Conservation (phyloP, 441 rosid species). For the Melastoma candidum region DNA sequence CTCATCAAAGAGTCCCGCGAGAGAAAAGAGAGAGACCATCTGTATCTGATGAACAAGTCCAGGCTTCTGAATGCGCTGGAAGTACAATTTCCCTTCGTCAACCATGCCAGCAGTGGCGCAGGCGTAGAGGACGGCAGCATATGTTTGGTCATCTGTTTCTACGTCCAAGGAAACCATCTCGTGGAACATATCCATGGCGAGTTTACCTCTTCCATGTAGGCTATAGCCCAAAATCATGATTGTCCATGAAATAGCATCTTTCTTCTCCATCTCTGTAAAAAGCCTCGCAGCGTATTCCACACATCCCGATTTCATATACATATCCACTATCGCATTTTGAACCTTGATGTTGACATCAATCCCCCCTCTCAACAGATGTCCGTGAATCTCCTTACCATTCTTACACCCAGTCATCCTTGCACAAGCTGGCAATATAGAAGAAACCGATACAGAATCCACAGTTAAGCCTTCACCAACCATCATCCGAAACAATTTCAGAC, state of each 20-base stretch:
- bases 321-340: conserved; percentile 39
- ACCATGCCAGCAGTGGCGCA: conserved; percentile 30
- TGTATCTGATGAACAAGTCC: conserved; percentile 22
- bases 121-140: conserved; percentile 34
- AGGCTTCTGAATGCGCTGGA: conserved; percentile 26
- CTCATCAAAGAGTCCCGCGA: conserved; percentile 30
- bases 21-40: conserved; percentile 34
- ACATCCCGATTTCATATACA: conserved; percentile 39
- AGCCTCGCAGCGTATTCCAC: conserved; percentile 24
- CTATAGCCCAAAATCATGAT: conserved; percentile 35
- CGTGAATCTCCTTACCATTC: conserved; percentile 35
- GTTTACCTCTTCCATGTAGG: conserved; percentile 35
- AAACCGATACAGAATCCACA: conserved; percentile 26
- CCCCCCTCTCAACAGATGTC: conserved; percentile 34
- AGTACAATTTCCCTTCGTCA: conserved; percentile 29
- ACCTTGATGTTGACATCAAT: conserved; percentile 18
- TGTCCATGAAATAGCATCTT: conserved; percentile 39
- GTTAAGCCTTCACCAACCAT: conserved; percentile 27
- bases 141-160: conserved; percentile 26
- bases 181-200: conserved; percentile 27
- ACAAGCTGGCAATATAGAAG: conserved; percentile 36
- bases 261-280: conserved; percentile 25
- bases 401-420: conserved; percentile 36
- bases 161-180: conserved; percentile 23
- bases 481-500: conserved; percentile 32